A percentile compares a stretch with the other conserved stretches of the same genome.
These are phyloP conservation scores for Fagus sylvatica DNA, from an alignment of 306 rosid species.

Conservation along the genomic window DNA sequence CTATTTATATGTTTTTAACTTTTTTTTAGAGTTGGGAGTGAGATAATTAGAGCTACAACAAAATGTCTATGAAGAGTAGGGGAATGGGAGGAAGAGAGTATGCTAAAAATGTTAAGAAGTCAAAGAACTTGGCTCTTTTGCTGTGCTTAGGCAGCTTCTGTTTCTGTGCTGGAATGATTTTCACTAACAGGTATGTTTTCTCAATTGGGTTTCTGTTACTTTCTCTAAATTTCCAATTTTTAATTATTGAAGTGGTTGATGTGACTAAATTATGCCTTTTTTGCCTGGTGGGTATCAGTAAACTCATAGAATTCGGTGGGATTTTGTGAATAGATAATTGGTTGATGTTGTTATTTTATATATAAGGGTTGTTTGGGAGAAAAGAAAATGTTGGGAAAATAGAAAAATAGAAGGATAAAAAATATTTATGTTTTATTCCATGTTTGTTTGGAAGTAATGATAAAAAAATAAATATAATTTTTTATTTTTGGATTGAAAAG, in stretches of 20 bases:
- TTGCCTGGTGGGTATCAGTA: constrained; percentile 4
- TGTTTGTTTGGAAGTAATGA: too few relatives aligned
- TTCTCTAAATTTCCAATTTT: constrained; percentile 20
- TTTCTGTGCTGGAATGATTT: constrained; percentile 76
- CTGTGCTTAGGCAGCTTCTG: constrained; percentile 67
- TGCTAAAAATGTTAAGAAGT: constrained; percentile 40
- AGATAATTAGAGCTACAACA: constrained; percentile 20
- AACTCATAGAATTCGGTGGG: background rate
- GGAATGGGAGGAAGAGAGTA: constrained; percentile 48
- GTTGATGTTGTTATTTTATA: too few relatives aligned
- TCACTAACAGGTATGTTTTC: constrained; percentile 62
- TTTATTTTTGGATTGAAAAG: too few relatives aligned
- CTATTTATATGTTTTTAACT: background rate
- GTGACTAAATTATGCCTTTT: constrained; percentile 24
- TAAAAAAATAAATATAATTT: too few relatives aligned
- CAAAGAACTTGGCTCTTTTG: constrained; percentile 63
- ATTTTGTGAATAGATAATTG: constrained; percentile 3
- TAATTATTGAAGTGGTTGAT: constrained; percentile 7
- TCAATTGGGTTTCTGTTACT: constrained; percentile 33
- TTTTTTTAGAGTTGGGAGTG: background rate
- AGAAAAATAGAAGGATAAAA: too few relatives aligned
- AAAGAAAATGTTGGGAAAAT: too few relatives aligned
- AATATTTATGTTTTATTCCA: too few relatives aligned
- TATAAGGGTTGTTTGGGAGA: too few relatives aligned
- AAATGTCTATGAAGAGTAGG: constrained; percentile 65